Percentiles rank a stretch among this genome's conserved stretches.
These are phyloP conservation scores for Vigna mungo DNA, from an alignment of 306 rosid genomes.

Conservation along the genomic window DNA sequence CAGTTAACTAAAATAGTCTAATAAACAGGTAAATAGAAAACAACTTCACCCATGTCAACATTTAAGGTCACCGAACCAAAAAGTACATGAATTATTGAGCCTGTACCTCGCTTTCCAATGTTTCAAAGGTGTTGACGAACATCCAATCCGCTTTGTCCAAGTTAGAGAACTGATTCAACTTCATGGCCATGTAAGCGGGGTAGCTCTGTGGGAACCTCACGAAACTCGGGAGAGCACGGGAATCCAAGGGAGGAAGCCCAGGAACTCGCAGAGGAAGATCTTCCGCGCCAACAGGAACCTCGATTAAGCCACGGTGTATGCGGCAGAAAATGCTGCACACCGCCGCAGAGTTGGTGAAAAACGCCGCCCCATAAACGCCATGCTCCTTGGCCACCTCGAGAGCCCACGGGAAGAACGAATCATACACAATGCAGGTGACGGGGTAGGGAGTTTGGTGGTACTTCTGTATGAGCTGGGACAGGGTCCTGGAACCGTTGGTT, in stretches of 20 bases:
- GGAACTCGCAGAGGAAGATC: slow-evolving; percentile 53
- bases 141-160: slow-evolving; percentile 59
- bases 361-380: slow-evolving; percentile 50
- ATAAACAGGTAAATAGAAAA: not conserved
- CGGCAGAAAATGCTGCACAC: slow-evolving; percentile 55
- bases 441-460: slow-evolving; percentile 22
- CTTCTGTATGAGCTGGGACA: slow-evolving; percentile 45
- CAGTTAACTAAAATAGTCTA: not conserved
- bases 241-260: slow-evolving; percentile 59
- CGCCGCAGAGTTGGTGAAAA: slow-evolving; percentile 59
- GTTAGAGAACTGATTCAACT: slow-evolving; percentile 63
- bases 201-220: slow-evolving; percentile 59
- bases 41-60: not conserved
- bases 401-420: slow-evolving; percentile 60
- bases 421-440: slow-evolving; percentile 57
- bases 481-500: slow-evolving; percentile 48
- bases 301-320: slow-evolving; percentile 42
- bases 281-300: slow-evolving; percentile 47
- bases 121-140: slow-evolving; percentile 61
- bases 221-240: slow-evolving; percentile 58
- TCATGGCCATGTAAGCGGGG: slow-evolving; percentile 72
- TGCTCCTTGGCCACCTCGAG: slow-evolving; percentile 60
- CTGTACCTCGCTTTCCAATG: slow-evolving; percentile 63
- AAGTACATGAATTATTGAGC: not conserved
- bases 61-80: not conserved